These are phyloP conservation scores for Oenanthe javanica DNA, from an alignment of 140 eudicot genomes.

Conservation along the genomic window DNA sequence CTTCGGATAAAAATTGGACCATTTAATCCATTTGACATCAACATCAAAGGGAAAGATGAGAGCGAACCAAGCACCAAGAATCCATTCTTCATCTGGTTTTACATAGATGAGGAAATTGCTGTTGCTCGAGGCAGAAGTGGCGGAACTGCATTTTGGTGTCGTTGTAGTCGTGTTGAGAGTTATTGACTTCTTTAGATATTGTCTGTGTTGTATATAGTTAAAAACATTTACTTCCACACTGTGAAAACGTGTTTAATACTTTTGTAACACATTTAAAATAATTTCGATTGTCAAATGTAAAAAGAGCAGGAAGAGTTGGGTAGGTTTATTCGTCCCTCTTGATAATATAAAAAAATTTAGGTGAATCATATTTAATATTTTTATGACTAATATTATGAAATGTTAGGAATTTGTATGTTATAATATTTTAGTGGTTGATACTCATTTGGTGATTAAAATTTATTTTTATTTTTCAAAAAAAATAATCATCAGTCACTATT, in stretches of 20 bases:
- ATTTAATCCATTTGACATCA: slow-evolving; percentile 58
- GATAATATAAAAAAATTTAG: no score
- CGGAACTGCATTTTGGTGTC: slow-evolving; percentile 98
- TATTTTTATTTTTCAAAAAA: no score
- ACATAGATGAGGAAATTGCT: slow-evolving; percentile 86
- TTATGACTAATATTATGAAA: no score
- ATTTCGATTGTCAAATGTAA: no score
- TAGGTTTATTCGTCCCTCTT: no score
- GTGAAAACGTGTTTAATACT: not conserved
- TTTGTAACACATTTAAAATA: not conserved
- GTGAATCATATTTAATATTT: no score
- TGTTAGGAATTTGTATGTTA: no score
- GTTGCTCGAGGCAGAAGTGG: slow-evolving; percentile 99
- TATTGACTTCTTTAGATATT: not conserved
- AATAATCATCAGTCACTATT: no score
- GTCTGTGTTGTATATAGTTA: not conserved
- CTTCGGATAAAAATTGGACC: slow-evolving; percentile 76
- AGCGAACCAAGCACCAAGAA: slow-evolving; percentile 77
- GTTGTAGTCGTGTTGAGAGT: slow-evolving; percentile 40
- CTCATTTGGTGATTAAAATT: no score
- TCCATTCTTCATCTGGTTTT: slow-evolving; percentile 94
- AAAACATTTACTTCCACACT: not conserved
- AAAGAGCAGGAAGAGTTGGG: no score
- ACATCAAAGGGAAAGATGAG: slow-evolving; percentile 60
- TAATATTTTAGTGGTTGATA: no score